phyloP scores from a whole-genome alignment of 352 stramenopile species.

The Peronospora tabacina region DNA sequence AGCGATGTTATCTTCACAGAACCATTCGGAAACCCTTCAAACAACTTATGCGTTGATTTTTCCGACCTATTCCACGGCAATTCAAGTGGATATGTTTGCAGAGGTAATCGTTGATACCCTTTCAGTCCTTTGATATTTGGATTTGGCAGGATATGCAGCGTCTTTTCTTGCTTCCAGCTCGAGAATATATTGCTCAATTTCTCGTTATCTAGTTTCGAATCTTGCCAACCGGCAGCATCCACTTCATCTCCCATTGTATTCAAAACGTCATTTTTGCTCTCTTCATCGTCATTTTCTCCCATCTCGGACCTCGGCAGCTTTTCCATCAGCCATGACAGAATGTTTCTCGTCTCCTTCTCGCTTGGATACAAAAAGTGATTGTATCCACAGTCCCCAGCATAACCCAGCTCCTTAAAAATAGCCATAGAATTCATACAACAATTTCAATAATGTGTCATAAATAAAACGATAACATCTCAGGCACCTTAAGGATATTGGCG shows the following conservation, averaged over 20 bases:
- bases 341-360: constrained; percentile 69
- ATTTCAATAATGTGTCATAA: background rate
- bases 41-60: constrained; percentile 15
- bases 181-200: constrained; percentile 36
- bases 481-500: constrained; percentile 67
- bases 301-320: constrained; percentile 45
- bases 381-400: constrained; percentile 79
- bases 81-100: constrained; percentile 31
- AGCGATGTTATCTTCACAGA: constrained; percentile 29
- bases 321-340: constrained; percentile 77
- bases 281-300: constrained; percentile 25
- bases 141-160: constrained; percentile 39
- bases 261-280: constrained; percentile 9
- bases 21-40: constrained; percentile 28
- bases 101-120: constrained; percentile 44
- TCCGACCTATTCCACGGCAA: constrained; percentile 31
- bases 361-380: constrained; percentile 86
- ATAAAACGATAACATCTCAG: constrained; percentile 6
- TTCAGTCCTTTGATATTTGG: constrained; percentile 26
- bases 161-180: constrained; percentile 44
- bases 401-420: constrained; percentile 57
- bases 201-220: constrained; percentile 6
- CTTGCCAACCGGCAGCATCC: background rate
- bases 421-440: background rate
- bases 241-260: background rate